Percentiles rank a stretch among this genome's conserved stretches.
Conservation (phyloP, 257 asterid genomes). For the Nicotiana otophora region DNA sequence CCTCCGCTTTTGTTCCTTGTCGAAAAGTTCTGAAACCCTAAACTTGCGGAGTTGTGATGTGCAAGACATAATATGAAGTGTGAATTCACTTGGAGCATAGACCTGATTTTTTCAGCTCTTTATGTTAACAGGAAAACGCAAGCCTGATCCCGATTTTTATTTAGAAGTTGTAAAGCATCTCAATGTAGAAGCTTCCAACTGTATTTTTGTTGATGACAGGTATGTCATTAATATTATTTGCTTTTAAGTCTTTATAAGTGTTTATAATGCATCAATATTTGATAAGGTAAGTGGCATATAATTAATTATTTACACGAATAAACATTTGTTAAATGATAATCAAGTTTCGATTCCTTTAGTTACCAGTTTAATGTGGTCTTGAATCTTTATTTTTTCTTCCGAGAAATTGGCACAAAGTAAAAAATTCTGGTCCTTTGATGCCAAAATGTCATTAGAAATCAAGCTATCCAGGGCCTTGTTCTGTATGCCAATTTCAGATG, state of each 20-base stretch:
- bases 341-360: background rate
- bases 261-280: background rate
- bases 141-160: slow-evolving; percentile 80
- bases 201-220: slow-evolving; percentile 90
- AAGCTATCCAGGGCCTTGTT: background rate
- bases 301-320: background rate
- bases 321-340: background rate
- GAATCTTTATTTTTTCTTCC: background rate
- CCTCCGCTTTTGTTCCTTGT: background rate
- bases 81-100: background rate
- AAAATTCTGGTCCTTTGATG: background rate
- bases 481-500: background rate
- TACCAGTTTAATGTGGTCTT: background rate
- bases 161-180: slow-evolving; percentile 59
- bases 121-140: slow-evolving; percentile 66
- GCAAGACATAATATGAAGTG: background rate
- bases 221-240: slow-evolving; percentile 11
- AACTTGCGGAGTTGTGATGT: background rate
- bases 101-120: background rate
- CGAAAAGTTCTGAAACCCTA: background rate
- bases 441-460: background rate
- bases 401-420: background rate
- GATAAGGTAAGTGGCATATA: background rate
- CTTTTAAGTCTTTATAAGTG: background rate
- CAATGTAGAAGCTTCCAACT: slow-evolving; percentile 52